A percentile compares a stretch with the other conserved stretches of the same genome.
These are phyloP conservation scores for Phytophthora hybrid DNA, from an alignment of 352 stramenopile genomes.

Conservation along the genomic window DNA sequence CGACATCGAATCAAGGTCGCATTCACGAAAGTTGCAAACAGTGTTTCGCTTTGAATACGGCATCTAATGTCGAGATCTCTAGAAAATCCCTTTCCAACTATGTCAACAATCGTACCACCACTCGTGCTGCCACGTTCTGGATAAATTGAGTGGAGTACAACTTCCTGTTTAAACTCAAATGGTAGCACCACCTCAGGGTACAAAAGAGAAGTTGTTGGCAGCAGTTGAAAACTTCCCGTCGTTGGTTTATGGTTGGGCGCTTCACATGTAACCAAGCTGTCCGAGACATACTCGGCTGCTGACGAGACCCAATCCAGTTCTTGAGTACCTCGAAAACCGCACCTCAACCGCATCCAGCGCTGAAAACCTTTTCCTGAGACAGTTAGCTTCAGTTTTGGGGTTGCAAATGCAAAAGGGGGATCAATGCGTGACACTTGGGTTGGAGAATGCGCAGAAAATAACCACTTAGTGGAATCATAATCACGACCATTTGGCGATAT, in stretches of 20 bases:
- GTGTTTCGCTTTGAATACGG: slow-evolving; percentile 25
- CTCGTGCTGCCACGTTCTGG: slow-evolving; percentile 33
- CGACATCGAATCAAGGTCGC: slow-evolving; percentile 47
- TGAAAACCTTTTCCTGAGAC: slow-evolving; percentile 49
- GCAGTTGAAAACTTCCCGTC: slow-evolving; percentile 32
- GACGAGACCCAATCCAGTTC: slow-evolving; percentile 26
- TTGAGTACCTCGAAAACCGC: slow-evolving; percentile 35
- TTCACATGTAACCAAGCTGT: slow-evolving; percentile 39
- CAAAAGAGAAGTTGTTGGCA: slow-evolving; percentile 37
- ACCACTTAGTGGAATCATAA: slow-evolving; percentile 20
- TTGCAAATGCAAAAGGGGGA: slow-evolving; percentile 31
- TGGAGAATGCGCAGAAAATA: slow-evolving; percentile 42
- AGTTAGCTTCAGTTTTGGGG: slow-evolving; percentile 23
- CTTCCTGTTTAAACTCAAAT: slow-evolving; percentile 43
- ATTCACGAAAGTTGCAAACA: slow-evolving; percentile 43
- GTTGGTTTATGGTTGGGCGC: slow-evolving; percentile 17
- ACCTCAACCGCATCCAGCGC: slow-evolving; percentile 50
- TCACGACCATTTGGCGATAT: slow-evolving; percentile 54
- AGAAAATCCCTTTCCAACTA: slow-evolving; percentile 51
- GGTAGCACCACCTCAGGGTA: slow-evolving; percentile 8
- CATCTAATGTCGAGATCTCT: slow-evolving; percentile 37
- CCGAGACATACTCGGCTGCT: slow-evolving; percentile 30
- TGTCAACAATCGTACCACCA: slow-evolving; percentile 30
- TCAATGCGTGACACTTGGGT: slow-evolving; percentile 28
- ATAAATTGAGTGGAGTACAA: slow-evolving; percentile 35